Conservation (phyloP, 495 filamentous ascomycete genomes). For the Aspergillus funiculosus region DNA sequence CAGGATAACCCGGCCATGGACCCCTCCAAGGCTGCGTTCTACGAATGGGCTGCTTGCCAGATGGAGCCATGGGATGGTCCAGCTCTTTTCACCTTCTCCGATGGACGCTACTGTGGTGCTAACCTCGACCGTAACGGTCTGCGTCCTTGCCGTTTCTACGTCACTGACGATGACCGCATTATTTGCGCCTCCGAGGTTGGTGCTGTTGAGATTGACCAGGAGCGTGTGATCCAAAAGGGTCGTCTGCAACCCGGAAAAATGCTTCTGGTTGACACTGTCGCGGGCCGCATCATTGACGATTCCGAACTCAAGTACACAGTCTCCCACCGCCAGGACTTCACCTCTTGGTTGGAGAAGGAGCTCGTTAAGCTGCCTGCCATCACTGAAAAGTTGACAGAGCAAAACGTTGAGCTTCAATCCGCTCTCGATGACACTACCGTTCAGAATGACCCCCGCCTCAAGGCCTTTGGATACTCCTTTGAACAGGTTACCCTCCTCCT, state of each 20-base stretch:
- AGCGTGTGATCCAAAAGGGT: conserved; percentile 89
- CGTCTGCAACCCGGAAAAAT: conserved; percentile 94
- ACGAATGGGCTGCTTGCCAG: conserved; percentile 98
- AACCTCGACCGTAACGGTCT: conserved; percentile 98
- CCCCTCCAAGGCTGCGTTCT: conserved; percentile 94
- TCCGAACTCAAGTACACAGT: conserved; percentile 89
- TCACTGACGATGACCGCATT: conserved; percentile 96
- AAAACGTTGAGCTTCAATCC: conserved; percentile 57
- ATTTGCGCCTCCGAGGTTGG: conserved; percentile 98
- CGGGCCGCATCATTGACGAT: conserved; percentile 94
- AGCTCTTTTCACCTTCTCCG: conserved; percentile 95
- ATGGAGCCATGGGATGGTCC: conserved; percentile 99
- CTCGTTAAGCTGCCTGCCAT: conserved; percentile 79
- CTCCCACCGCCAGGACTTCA: conserved; percentile 77
- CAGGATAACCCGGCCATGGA: conserved; percentile 92
- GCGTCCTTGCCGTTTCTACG: conserved; percentile 95
- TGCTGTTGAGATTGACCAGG: conserved; percentile 86
- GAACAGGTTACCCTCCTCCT: conserved; percentile 94
- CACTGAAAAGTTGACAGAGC: conserved; percentile 50
- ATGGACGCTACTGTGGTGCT: conserved; percentile 95
- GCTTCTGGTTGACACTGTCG: conserved; percentile 93
- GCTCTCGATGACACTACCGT: conserved; percentile 66
- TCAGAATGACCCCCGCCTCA: conserved; percentile 79
- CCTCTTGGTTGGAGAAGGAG: conserved; percentile 81
- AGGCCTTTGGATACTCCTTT: conserved; percentile 91